A percentile compares a stretch with the other conserved stretches of the same genome.
Evolutionary conservation across 1,139 yeast species (phyloP).

Genomic region (Debaryomycetaceae sp.): DNA sequence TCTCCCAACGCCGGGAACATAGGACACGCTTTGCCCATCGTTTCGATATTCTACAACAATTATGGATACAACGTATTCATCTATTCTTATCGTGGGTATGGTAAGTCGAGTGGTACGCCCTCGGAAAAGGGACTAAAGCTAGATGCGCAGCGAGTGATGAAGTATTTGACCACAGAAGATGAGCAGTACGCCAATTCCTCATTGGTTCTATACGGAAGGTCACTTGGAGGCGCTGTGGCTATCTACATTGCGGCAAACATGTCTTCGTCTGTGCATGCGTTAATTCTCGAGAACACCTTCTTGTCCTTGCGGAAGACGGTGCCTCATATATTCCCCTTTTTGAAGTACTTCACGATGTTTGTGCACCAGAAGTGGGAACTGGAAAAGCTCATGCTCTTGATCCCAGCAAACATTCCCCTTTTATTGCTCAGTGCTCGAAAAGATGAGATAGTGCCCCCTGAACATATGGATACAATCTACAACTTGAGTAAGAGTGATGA

Average conservation of each 20-base stretch:
- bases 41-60: slow-evolving; percentile 60
- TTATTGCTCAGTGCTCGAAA: slow-evolving; percentile 68
- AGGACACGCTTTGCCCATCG: slow-evolving; percentile 87
- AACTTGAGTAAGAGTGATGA: slow-evolving; percentile 42
- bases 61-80: slow-evolving; percentile 78
- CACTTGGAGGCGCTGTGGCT: slow-evolving; percentile 95
- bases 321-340: slow-evolving; percentile 75
- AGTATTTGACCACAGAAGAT: slow-evolving; percentile 51
- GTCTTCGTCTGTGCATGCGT: slow-evolving; percentile 49
- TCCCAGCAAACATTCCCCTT: slow-evolving; percentile 58
- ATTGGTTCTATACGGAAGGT: slow-evolving; percentile 77
- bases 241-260: slow-evolving; percentile 69
- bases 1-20: slow-evolving; percentile 98
- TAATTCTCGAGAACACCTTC: slow-evolving; percentile 85
- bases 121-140: slow-evolving; percentile 74
- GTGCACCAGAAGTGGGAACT: slow-evolving; percentile 87
- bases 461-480: slow-evolving; percentile 67
- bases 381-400: slow-evolving; percentile 52
- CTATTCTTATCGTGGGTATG: slow-evolving; percentile 91
- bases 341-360: slow-evolving; percentile 53
- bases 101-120: slow-evolving; percentile 76
- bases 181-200: slow-evolving; percentile 51
- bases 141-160: slow-evolving; percentile 76
- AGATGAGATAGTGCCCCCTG: slow-evolving; percentile 92
- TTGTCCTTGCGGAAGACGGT: slow-evolving; percentile 73